phyloP scores from a whole-genome alignment of 139 green algal genomes.

The Coelastrella sp. region DNA sequence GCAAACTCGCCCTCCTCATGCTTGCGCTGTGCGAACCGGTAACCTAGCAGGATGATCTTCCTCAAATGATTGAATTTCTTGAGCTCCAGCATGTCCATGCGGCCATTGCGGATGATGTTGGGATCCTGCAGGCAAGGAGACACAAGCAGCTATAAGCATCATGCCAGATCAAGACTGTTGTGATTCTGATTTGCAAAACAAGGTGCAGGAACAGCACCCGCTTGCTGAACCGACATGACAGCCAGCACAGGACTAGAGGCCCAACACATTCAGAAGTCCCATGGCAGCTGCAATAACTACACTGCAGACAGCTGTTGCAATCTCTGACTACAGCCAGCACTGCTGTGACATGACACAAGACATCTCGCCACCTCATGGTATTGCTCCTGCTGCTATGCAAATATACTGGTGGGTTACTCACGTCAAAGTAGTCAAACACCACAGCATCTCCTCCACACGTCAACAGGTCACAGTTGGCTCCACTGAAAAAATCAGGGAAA shows the following conservation, averaged over 20 bases:
- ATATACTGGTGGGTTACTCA: slow-evolving; percentile 18
- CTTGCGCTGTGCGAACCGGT: slow-evolving; percentile 56
- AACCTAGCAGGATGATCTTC: slow-evolving; percentile 61
- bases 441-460: slow-evolving; percentile 39
- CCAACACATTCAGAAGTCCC: too few species aligned
- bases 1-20: slow-evolving; percentile 40
- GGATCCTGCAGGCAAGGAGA: slow-evolving; percentile 16
- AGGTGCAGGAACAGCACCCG: too few species aligned
- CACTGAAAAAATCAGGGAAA: slow-evolving; percentile 70
- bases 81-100: slow-evolving; percentile 70
- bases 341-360: not conserved
- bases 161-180: too few species aligned
- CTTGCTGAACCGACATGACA: too few species aligned
- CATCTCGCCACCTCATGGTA: too few species aligned
- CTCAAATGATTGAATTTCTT: slow-evolving; percentile 59
- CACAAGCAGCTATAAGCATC: too few species aligned
- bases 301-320: too few species aligned
- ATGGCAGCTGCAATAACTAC: too few species aligned
- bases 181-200: too few species aligned
- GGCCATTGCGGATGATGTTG: slow-evolving; percentile 43
- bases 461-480: slow-evolving; percentile 65
- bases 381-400: not conserved
- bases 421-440: slow-evolving; percentile 58
- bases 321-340: not conserved
- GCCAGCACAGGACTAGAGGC: too few species aligned